Percentiles rank a stretch among this genome's conserved stretches.
These are phyloP conservation scores for Drechslerella coelobrocha DNA, from an alignment of 2,329 filamentous ascomycete genomes.

Conservation along the genomic window DNA sequence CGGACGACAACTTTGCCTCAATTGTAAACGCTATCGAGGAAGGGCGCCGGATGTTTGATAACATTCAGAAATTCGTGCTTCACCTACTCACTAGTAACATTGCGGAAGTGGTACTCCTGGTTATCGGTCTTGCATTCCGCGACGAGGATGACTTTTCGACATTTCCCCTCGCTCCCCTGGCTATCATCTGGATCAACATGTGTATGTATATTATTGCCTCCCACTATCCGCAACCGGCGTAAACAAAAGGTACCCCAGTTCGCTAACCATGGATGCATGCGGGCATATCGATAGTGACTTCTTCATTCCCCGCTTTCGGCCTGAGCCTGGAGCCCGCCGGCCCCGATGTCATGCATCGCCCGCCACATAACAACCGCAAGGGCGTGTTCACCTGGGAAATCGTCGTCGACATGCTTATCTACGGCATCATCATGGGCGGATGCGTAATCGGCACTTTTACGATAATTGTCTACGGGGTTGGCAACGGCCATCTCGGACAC, in stretches of 20 bases:
- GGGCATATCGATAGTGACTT: slow-evolving; percentile 67
- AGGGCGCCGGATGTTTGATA: slow-evolving; percentile 84
- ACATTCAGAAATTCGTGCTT: slow-evolving; percentile 86
- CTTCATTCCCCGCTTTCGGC: slow-evolving; percentile 80
- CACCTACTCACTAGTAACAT: slow-evolving; percentile 82
- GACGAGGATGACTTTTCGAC: slow-evolving; percentile 75
- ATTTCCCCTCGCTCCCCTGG: slow-evolving; percentile 82
- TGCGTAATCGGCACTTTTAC: slow-evolving; percentile 75
- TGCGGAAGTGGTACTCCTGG: slow-evolving; percentile 79
- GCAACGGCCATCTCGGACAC: slow-evolving; percentile 59
- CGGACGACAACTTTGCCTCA: slow-evolving; percentile 86
- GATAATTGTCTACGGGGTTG: slow-evolving; percentile 68
- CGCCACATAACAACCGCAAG: slow-evolving; percentile 73
- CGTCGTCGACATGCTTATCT: slow-evolving; percentile 78
- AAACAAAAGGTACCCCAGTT: not conserved
- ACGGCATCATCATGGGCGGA: slow-evolving; percentile 64
- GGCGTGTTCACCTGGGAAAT: slow-evolving; percentile 81
- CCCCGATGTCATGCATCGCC: slow-evolving; percentile 77
- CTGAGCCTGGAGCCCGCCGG: slow-evolving; percentile 79
- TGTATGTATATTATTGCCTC: slow-evolving; percentile 19
- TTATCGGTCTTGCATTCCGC: slow-evolving; percentile 81
- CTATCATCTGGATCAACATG: slow-evolving; percentile 96
- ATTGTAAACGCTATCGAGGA: slow-evolving; percentile 83
- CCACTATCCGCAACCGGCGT: not conserved
- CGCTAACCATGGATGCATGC: not conserved